These are phyloP conservation scores for Linnemannia schmuckeri DNA, from an alignment of 192 early-diverging fungal species.

Conservation along the genomic window DNA sequence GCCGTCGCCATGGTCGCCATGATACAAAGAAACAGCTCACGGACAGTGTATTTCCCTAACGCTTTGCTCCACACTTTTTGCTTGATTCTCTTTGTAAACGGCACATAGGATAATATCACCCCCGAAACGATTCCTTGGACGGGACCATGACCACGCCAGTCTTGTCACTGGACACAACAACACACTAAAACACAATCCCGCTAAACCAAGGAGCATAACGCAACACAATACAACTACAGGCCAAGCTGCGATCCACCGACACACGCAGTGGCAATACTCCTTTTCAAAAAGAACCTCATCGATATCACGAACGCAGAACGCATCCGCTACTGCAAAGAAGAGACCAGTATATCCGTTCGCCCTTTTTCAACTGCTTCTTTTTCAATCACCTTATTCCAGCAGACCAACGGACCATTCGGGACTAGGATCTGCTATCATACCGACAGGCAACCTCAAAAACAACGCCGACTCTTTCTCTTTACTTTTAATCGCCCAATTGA, in stretches of 20 bases:
- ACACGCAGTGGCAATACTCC: background rate
- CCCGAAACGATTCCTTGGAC: constrained; percentile 4
- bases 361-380: background rate
- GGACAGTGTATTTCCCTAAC: background rate
- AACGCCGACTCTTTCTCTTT: background rate
- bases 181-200: constrained; percentile 4
- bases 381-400: background rate
- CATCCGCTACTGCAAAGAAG: background rate
- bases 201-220: background rate
- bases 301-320: background rate
- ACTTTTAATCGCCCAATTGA: background rate
- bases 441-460: background rate
- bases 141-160: constrained; percentile 7
- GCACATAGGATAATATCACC: background rate
- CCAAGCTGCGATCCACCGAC: background rate
- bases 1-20: background rate
- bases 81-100: constrained; percentile 1
- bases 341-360: background rate
- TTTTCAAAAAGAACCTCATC: background rate
- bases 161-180: constrained; percentile 4
- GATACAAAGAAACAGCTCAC: background rate
- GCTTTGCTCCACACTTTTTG: constrained; percentile 8
- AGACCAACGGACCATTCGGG: background rate
- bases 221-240: background rate
- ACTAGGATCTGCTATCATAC: background rate